phyloP scores from a whole-genome alignment of 2,329 filamentous ascomycete species.

The Botryosphaeria agaves region DNA sequence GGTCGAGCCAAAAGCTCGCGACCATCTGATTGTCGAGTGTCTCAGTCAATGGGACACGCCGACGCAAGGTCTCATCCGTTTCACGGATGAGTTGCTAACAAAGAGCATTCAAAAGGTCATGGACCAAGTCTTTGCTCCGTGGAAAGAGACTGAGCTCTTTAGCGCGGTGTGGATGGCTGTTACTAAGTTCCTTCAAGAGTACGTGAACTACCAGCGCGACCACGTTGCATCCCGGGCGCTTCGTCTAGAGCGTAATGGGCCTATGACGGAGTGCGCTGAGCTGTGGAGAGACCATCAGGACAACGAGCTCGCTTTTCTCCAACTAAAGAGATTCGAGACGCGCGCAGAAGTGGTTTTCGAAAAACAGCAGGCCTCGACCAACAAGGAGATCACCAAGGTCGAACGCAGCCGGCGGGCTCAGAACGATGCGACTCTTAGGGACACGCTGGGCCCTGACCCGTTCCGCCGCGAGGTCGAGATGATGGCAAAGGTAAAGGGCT shows the following conservation, averaged over 20 bases:
- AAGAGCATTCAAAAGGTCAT: conserved; percentile 5
- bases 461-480: conserved; percentile 44
- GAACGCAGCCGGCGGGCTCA: conserved; percentile 16
- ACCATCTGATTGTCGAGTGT: conserved; percentile 12
- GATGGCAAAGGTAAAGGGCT: conserved; percentile 45
- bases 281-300: conserved; percentile 8
- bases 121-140: conserved; percentile 12
- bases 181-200: conserved; percentile 9
- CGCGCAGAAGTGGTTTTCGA: conserved; percentile 13
- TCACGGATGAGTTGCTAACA: conserved; percentile 10
- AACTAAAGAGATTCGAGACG: conserved; percentile 9
- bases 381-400: conserved; percentile 4
- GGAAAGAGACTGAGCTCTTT: conserved; percentile 14
- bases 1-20: conserved; percentile 16
- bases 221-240: conserved; percentile 11
- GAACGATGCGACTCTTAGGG: conserved; percentile 9
- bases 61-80: conserved; percentile 11
- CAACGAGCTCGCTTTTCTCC: conserved; percentile 8
- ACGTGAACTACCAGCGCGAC: conserved; percentile 11
- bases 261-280: conserved; percentile 15
- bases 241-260: conserved; percentile 15
- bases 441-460: conserved; percentile 35
- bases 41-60: conserved; percentile 15
- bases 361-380: conserved; percentile 5
- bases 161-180: conserved; percentile 10